These are phyloP conservation scores for Rhodotorula paludigena DNA, from an alignment of 768 basidiomycete species.

Conservation along the genomic window DNA sequence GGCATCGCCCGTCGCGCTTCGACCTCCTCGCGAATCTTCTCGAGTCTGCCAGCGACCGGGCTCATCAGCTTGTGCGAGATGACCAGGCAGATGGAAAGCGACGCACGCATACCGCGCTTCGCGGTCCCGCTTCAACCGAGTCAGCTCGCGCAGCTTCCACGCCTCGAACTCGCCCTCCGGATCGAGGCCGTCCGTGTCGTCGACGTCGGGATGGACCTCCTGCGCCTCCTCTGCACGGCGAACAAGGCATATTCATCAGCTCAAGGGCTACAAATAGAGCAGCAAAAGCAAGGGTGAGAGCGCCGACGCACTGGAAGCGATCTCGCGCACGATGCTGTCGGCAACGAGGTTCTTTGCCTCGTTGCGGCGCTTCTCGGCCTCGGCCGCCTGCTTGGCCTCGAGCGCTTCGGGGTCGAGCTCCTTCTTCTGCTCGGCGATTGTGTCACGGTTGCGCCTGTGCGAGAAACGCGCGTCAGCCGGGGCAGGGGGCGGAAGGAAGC, in stretches of 20 bases:
- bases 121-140: conserved; percentile 88
- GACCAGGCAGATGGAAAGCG: background rate
- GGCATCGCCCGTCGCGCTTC: conserved; percentile 87
- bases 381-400: conserved; percentile 62
- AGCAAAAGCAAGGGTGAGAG: background rate
- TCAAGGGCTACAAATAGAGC: background rate
- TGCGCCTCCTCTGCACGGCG: conserved; percentile 74
- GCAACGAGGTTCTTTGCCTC: conserved; percentile 90
- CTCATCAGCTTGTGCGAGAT: background rate
- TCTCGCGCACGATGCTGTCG: conserved; percentile 83
- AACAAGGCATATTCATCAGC: background rate
- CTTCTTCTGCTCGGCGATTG: conserved; percentile 64
- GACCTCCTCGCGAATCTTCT: conserved; percentile 82
- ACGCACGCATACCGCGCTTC: conserved; percentile 64
- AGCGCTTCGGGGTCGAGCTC: conserved; percentile 70
- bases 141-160: conserved; percentile 89
- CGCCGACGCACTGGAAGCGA: conserved; percentile 74
- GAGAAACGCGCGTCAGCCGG: conserved; percentile 45
- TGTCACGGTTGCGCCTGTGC: conserved; percentile 47
- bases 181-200: conserved; percentile 91
- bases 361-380: conserved; percentile 74
- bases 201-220: conserved; percentile 74
- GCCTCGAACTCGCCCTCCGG: conserved; percentile 86
- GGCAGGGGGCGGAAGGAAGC: background rate
- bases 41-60: conserved; percentile 49